Evolutionary conservation across 495 filamentous ascomycete species (phyloP), one percentile per base, ranked within the genome.

Genomic region (Aspergillus panamensis): DNA sequence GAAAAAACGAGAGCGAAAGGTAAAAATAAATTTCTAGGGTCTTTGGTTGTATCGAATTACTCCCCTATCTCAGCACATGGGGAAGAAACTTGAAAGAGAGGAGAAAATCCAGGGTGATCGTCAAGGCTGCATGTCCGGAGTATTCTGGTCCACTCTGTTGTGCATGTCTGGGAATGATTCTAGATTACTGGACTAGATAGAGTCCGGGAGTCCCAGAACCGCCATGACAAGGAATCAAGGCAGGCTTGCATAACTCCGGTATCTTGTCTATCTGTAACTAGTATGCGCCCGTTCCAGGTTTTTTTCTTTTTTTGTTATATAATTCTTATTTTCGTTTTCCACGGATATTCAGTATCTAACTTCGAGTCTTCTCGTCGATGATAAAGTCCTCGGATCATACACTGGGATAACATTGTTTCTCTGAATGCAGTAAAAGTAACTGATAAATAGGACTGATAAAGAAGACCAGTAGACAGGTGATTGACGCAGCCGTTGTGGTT

Each of bases 71-170:
- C 7, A 13, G 40, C 48, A 58, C 56, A 58, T 52, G 56, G 55
- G 50, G 29, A 29, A 2, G 12, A 29, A 49, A 25, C 25, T 25
- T 25, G 25, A 25, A 25, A 25, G 25, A 25, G 25, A 47, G 48
- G 48, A 52, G 33, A 32, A 42, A 31, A 52, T 17, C 30, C 60
- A 58, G 55, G 55, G 54, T 58, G 54, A 62, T 62, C 60, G 57
- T 58, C 60, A 62, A 51, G 55, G 55, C 54, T 58, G 60, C 60
- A 62, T 51, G 32, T 57, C 55, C 50, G 59, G 55, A 54, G 60
- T 55, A 50, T 62, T 62, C 55, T 62, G 51, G 59, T 61, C 59
- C 54, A 57, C 48, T 54, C 39, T 53, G 32, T 31, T 20, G 21
- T 47, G 50, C 51, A 62, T 62, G 59, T 62, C 53, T 57, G 54